phyloP scores from a whole-genome alignment of 2,329 filamentous ascomycete species.

The Colletotrichum plurivorum region DNA sequence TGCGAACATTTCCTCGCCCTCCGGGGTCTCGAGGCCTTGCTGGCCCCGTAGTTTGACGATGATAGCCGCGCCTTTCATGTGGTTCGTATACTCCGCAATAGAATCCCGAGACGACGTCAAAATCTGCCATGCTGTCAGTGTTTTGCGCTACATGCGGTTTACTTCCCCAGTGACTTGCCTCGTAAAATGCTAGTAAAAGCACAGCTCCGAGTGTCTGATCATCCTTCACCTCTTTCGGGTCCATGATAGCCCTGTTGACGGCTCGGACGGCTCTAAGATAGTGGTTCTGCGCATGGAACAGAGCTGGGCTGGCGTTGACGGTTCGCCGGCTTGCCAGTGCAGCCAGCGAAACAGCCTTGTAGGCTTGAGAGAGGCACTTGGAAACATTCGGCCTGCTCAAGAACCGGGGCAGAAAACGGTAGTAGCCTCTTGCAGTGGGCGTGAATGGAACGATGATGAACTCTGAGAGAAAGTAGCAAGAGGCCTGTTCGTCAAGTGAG shows the following conservation, averaged over 20 bases:
- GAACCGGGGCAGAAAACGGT: constrained; percentile 39
- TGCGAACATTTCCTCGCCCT: constrained; percentile 43
- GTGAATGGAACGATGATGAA: constrained; percentile 38
- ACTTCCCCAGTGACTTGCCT: constrained; percentile 3
- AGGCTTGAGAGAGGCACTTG: constrained; percentile 39
- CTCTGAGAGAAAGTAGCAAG: constrained; percentile 40
- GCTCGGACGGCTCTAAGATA: constrained; percentile 40
- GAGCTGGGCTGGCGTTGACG: constrained; percentile 14
- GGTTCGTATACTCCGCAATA: constrained; percentile 42
- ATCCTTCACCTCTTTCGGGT: constrained; percentile 35
- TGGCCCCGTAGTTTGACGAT: constrained; percentile 43
- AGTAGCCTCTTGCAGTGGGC: constrained; percentile 34
- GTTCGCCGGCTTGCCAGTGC: constrained; percentile 34
- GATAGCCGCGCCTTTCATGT: constrained; percentile 44
- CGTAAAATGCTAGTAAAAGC: constrained; percentile 40
- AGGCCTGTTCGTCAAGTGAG: constrained; percentile 38
- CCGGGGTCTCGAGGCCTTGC: constrained; percentile 39
- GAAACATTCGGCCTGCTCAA: constrained; percentile 35
- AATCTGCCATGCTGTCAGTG: constrained; percentile 29
- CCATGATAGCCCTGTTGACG: constrained; percentile 40
- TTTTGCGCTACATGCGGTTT: background rate
- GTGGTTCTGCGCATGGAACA: constrained; percentile 39
- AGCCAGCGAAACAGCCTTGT: constrained; percentile 40
- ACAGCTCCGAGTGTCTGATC: constrained; percentile 40
- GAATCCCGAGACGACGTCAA: constrained; percentile 40